Evolutionary conservation across 768 basidiomycete genomes (phyloP).

Genomic region (Lanmaoa rubissima): DNA sequence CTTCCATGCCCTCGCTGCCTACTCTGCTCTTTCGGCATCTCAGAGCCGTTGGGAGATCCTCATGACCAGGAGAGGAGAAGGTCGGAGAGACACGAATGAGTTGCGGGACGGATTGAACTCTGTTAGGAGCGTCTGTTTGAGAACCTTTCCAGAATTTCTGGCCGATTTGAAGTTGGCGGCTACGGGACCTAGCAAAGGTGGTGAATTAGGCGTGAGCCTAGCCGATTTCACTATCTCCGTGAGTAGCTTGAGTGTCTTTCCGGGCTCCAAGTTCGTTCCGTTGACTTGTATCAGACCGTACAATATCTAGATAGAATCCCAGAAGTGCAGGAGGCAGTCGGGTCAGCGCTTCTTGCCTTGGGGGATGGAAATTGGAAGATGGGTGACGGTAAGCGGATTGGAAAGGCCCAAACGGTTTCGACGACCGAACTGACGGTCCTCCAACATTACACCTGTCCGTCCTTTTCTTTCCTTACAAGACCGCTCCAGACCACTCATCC

Average conservation of each 20-base stretch:
- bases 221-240: conserved; percentile 60
- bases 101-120: conserved; percentile 66
- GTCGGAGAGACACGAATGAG: conserved; percentile 56
- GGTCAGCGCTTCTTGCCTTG: conserved; percentile 61
- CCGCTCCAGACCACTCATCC: not conserved
- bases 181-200: conserved; percentile 44
- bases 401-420: conserved; percentile 40
- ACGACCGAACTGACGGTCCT: conserved; percentile 56
- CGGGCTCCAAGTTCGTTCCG: no score
- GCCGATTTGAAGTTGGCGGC: conserved; percentile 73
- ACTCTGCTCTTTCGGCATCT: conserved; percentile 53
- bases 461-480: not conserved
- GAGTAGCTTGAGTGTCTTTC: conserved; percentile 20
- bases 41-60: conserved; percentile 70
- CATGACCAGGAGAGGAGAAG: conserved; percentile 48
- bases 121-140: conserved; percentile 65
- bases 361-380: conserved; percentile 93
- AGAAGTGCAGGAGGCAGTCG: conserved; percentile 65
- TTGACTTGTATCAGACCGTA: conserved; percentile 49
- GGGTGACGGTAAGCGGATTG: conserved; percentile 76
- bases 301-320: conserved; percentile 70
- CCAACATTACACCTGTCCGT: conserved; percentile 75
- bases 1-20: conserved; percentile 75
- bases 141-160: conserved; percentile 83
- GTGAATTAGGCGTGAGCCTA: conserved; percentile 62